Base-by-base conservation (phyloP, 2,329 filamentous ascomycete genomes). In the Pseudogymnoascus sp. region DNA sequence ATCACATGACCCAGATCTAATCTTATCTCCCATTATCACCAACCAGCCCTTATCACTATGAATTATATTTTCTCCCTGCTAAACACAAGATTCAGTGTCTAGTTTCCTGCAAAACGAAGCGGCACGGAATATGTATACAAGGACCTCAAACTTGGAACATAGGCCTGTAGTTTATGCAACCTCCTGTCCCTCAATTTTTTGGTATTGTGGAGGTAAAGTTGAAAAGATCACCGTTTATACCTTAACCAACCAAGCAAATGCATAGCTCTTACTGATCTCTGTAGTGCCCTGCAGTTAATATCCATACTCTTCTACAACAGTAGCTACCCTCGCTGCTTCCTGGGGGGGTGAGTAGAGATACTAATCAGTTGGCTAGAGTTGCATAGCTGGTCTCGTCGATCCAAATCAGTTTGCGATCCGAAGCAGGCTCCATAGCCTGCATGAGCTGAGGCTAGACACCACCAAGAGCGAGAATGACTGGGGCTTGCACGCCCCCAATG, bases 371-470 rank as follows among this genome's bases (percentile, higher is more conserved):
- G 25, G 28, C 28, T 18, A 9, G 25, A 30, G 41, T 15, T 15
- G 3, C 14, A 28, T n/a, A 28, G 9, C 8, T 50, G 25, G 47
- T 7, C 47, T 33, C 47, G 47, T 15, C 28, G 47, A 53, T 33
- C 47, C 47, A 50, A 50, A 50, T 50, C 43, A 50, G 43, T 28
- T 30, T 50, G 43, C 30, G 43, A 30, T 30, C 14, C 8, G 47
- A 53, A 50, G 25, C 47, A 53, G 33, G 47, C 47, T 53, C 33
- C 47, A 33, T 53, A 28, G 47, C 7, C 43, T 30, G 5, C 47
- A 33, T 53, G 47, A 53, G 47, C 47, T 53, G 47, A 53, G 28
- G 47, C 47, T 7, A 53, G 47, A 53, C 47, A 53, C 25, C 12
- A 18, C 47, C 47, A 33, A 53, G n/a, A 28, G 28, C 8, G 18